Percentiles rank a stretch among this genome's conserved stretches.
These are phyloP conservation scores for Acanthamoeba healyi DNA, from an alignment of 208 protist genomes.

Conservation along the genomic window DNA sequence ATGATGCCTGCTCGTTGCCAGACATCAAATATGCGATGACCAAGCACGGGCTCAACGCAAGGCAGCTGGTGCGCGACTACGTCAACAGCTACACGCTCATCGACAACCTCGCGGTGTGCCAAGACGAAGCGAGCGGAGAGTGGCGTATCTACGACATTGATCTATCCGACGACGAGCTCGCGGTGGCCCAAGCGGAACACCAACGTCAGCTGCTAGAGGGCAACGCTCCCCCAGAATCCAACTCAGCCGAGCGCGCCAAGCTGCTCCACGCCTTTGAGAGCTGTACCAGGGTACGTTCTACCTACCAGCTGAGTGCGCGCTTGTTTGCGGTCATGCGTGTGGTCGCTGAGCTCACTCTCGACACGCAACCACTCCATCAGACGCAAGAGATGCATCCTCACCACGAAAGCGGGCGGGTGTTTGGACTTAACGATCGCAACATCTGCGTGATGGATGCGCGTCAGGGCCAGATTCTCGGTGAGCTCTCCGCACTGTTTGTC, in stretches of 20 bases:
- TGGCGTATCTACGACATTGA: too few species aligned
- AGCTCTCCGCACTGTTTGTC: neutral
- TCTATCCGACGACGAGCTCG: too few species aligned
- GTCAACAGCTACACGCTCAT: slow-evolving; percentile 25
- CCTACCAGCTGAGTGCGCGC: too few species aligned
- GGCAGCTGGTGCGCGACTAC: neutral
- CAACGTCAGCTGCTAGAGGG: neutral
- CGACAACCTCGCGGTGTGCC: neutral
- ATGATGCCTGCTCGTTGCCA: too few species aligned
- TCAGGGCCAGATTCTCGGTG: neutral
- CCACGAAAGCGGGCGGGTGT: neutral
- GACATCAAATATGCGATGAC: neutral
- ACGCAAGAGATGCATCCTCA: neutral
- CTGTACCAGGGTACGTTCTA: too few species aligned
- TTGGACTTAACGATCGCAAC: neutral
- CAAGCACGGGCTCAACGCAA: neutral
- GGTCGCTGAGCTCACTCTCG: neutral
- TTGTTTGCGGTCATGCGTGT: too few species aligned
- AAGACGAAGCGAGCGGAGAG: neutral
- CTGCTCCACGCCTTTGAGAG: neutral
- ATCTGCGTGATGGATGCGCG: neutral
- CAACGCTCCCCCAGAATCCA: neutral
- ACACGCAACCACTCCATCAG: too few species aligned
- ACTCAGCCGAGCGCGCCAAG: neutral
- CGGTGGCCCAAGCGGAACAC: neutral